Evolutionary conservation across 352 stramenopile species (phyloP).

Genomic region (Pythium insidiosum): DNA sequence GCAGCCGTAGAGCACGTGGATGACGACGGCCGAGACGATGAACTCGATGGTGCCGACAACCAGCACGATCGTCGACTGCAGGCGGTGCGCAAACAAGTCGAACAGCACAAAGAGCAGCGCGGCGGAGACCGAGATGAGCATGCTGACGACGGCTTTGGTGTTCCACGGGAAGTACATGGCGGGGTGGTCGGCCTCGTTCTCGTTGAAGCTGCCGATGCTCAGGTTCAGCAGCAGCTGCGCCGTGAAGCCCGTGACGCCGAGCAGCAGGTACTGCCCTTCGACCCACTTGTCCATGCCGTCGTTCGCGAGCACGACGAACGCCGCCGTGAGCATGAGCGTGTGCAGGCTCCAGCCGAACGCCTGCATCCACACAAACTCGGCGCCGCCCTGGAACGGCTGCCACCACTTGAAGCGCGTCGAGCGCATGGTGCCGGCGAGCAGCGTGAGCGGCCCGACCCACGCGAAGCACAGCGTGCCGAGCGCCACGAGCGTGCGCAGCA

Average conservation of each 20-base stretch:
- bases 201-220: slow-evolving; percentile 37
- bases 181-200: slow-evolving; percentile 7
- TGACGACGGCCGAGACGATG: slow-evolving; percentile 29
- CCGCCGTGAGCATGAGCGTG: slow-evolving; percentile 31
- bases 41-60: slow-evolving; percentile 28
- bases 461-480: slow-evolving; percentile 40
- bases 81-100: slow-evolving; percentile 22
- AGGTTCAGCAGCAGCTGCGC: slow-evolving; percentile 51
- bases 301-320: slow-evolving; percentile 38
- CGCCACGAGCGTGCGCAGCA: slow-evolving; percentile 35
- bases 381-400: slow-evolving; percentile 45
- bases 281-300: slow-evolving; percentile 28
- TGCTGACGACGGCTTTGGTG: slow-evolving; percentile 39
- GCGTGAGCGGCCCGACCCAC: slow-evolving; percentile 47
- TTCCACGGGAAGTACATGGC: slow-evolving; percentile 22
- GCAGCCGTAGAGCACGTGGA: slow-evolving; percentile 42
- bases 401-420: slow-evolving; percentile 44
- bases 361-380: slow-evolving; percentile 60
- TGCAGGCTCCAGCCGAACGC: slow-evolving; percentile 48
- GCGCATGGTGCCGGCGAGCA: slow-evolving; percentile 35
- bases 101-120: slow-evolving; percentile 35
- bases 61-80: slow-evolving; percentile 27
- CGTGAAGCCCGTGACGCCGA: slow-evolving; percentile 39
- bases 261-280: slow-evolving; percentile 43
- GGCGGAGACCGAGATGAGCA: slow-evolving; percentile 32